A percentile compares a stretch with the other conserved stretches of the same genome.
phyloP scores from a whole-genome alignment of 75 land plant genomes.

The Pinus albicaulis region DNA sequence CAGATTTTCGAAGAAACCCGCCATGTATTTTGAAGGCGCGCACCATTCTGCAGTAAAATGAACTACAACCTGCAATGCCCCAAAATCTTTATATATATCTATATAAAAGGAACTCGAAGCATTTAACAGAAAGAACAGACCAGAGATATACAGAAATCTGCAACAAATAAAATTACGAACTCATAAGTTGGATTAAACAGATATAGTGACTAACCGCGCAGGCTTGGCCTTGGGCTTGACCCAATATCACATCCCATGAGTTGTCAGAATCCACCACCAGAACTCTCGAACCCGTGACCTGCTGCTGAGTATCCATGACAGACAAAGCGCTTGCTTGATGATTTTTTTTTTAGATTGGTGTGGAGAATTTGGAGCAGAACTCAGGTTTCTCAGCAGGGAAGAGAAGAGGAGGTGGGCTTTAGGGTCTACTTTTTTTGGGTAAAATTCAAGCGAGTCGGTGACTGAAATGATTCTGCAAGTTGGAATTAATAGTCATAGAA shows the following conservation, averaged over 20 bases:
- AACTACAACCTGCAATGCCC: constrained; percentile 29
- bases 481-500: too few relatives aligned
- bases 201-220: constrained; percentile 27
- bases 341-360: too few relatives aligned
- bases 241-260: constrained; percentile 37
- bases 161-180: too few relatives aligned
- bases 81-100: background rate
- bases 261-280: constrained; percentile 41
- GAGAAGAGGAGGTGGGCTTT: too few relatives aligned
- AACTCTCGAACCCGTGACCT: constrained; percentile 29
- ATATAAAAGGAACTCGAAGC: background rate
- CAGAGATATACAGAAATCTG: constrained; percentile 6
- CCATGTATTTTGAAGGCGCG: constrained; percentile 53
- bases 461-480: too few relatives aligned
- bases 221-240: constrained; percentile 38
- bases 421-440: too few relatives aligned
- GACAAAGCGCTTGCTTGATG: too few relatives aligned
- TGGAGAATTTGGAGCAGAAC: too few relatives aligned
- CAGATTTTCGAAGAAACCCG: constrained; percentile 40
- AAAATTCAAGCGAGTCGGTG: too few relatives aligned
- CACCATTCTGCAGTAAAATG: constrained; percentile 69
- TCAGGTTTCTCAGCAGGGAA: too few relatives aligned
- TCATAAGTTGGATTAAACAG: too few relatives aligned
- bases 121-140: background rate
- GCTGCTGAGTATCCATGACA: background rate